phyloP scores from a whole-genome alignment of 208 protist genomes.

The Kentomonas sorsogonicus region DNA sequence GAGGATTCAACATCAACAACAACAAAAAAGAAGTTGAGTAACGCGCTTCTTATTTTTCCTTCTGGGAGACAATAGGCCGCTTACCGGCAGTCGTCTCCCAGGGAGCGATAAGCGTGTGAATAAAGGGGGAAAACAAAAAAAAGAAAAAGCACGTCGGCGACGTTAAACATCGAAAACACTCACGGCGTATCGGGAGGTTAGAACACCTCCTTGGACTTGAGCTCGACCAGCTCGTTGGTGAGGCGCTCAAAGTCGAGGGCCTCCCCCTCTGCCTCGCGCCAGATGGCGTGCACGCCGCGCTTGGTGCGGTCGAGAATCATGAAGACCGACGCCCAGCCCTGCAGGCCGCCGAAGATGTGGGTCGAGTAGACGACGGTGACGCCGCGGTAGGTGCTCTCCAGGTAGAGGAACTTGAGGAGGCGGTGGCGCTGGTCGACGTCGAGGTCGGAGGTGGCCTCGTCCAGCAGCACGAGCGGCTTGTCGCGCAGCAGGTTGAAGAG shows the following conservation, averaged over 20 bases:
- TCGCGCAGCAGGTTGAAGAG: slow-evolving; percentile 45
- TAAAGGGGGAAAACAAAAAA: slow-evolving; percentile 10
- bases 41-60: no score
- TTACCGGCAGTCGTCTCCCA: no score
- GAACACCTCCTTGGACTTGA: slow-evolving; percentile 42
- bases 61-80: no score
- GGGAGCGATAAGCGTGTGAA: not conserved
- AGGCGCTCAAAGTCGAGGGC: slow-evolving; percentile 23
- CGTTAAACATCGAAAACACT: slow-evolving; percentile 1
- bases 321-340: slow-evolving; percentile 67
- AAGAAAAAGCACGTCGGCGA: slow-evolving; percentile 1
- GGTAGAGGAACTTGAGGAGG: slow-evolving; percentile 77
- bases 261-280: slow-evolving; percentile 16
- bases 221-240: slow-evolving; percentile 26
- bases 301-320: slow-evolving; percentile 70
- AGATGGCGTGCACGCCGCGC: slow-evolving; percentile 34
- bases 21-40: no score
- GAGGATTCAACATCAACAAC: no score
- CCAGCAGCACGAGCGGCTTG: slow-evolving; percentile 69
- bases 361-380: slow-evolving; percentile 89
- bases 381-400: slow-evolving; percentile 66
- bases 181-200: slow-evolving; percentile 11
- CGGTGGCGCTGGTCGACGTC: slow-evolving; percentile 82
- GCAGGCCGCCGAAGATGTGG: slow-evolving; percentile 90
- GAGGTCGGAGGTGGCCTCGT: slow-evolving; percentile 90